Evolutionary conservation across 116 monocot genomes (phyloP).

Genomic region (Thalassia testudinum): DNA sequence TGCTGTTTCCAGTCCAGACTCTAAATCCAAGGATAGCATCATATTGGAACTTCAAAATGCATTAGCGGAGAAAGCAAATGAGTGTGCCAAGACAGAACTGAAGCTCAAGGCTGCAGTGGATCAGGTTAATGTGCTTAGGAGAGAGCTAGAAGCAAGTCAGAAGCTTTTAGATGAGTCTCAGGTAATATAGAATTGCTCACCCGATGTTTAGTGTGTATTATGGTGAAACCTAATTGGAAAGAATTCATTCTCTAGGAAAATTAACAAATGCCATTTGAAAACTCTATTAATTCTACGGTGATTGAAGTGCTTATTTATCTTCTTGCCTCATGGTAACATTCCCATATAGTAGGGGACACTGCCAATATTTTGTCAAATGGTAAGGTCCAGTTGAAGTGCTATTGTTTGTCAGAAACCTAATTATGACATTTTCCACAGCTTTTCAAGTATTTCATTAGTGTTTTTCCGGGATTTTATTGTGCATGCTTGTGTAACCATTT

Average conservation of each 20-base stretch:
- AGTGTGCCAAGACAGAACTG: conserved; percentile 37
- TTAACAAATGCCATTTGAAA: too few species aligned
- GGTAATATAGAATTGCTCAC: conserved; percentile 17
- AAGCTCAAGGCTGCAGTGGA: conserved; percentile 47
- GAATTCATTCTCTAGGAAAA: too few species aligned
- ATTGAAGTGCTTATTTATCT: too few species aligned
- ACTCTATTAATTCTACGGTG: too few species aligned
- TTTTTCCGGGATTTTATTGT: too few species aligned
- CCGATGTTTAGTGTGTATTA: not conserved
- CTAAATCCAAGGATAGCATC: conserved; percentile 19
- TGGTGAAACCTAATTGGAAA: not conserved
- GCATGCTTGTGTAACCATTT: not conserved
- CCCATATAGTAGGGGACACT: too few species aligned
- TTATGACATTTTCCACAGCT: too few species aligned
- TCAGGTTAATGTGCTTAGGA: conserved; percentile 45
- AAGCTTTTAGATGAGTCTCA: conserved; percentile 96
- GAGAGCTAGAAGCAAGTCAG: conserved; percentile 54
- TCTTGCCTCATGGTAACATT: too few species aligned
- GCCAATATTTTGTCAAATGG: too few species aligned
- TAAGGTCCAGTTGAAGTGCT: too few species aligned
- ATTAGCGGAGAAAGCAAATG: conserved; percentile 49
- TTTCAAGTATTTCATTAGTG: too few species aligned
- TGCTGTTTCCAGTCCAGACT: conserved; percentile 8
- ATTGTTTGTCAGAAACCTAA: too few species aligned
- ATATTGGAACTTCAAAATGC: conserved; percentile 41